phyloP scores from a whole-genome alignment of 192 early-diverging fungal genomes.

The Mortierella antarctica region DNA sequence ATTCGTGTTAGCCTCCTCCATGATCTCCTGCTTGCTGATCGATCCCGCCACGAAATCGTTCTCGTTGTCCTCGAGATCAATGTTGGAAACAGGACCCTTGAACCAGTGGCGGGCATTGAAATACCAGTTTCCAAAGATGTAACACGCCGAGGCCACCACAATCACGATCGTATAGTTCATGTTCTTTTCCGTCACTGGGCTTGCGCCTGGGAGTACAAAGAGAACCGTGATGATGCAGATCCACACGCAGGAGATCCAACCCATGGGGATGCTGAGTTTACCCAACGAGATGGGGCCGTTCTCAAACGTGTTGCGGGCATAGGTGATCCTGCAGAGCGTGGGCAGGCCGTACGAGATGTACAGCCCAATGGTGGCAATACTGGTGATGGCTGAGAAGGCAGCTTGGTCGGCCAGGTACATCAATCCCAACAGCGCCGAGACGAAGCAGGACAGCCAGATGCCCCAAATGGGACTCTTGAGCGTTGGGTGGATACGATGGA shows the following conservation, averaged over 20 bases:
- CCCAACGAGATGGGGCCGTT: constrained; percentile 57
- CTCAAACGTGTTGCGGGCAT: constrained; percentile 42
- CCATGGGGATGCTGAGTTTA: constrained; percentile 39
- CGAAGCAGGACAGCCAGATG: constrained; percentile 40
- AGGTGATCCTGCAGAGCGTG: constrained; percentile 55
- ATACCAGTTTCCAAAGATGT: constrained; percentile 57
- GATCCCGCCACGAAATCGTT: constrained; percentile 24
- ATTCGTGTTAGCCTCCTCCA: background rate
- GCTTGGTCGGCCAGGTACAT: constrained; percentile 46
- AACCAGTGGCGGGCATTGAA: constrained; percentile 55
- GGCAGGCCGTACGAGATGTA: constrained; percentile 62
- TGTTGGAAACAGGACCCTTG: constrained; percentile 53
- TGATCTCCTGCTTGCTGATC: constrained; percentile 4
- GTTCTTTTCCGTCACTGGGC: constrained; percentile 41
- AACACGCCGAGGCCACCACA: constrained; percentile 38
- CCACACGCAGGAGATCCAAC: constrained; percentile 54
- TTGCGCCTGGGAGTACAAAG: constrained; percentile 45
- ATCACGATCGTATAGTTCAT: constrained; percentile 62
- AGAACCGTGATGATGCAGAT: constrained; percentile 55
- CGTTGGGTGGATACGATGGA: constrained; percentile 50
- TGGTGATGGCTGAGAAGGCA: constrained; percentile 60
- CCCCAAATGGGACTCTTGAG: constrained; percentile 51
- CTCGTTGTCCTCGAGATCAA: constrained; percentile 39
- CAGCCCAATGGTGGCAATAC: constrained; percentile 57
- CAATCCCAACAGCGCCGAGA: constrained; percentile 53